Evolutionary conservation across 176 grass and related monocot genomes (phyloP).

Genomic region (Oryza officinalis): DNA sequence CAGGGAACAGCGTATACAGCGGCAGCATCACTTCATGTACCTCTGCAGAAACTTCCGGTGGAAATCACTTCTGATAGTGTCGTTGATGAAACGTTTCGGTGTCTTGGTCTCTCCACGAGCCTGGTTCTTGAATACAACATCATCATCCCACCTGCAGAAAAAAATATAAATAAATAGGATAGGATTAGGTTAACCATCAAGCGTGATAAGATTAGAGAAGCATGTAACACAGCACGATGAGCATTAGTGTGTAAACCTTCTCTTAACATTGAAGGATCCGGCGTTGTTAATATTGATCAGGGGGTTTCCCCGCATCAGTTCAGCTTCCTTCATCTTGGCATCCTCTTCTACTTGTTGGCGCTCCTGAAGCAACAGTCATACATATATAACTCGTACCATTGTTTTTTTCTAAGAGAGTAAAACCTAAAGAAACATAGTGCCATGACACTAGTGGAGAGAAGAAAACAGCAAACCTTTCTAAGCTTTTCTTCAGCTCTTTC

Average conservation of each 20-base stretch:
- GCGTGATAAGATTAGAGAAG: not conserved
- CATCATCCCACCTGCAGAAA: slow-evolving; percentile 77
- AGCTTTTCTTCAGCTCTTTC: slow-evolving; percentile 87
- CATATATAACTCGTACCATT: not conserved
- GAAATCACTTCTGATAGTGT: slow-evolving; percentile 95
- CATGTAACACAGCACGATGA: not conserved
- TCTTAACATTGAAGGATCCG: slow-evolving; percentile 83
- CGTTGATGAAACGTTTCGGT: slow-evolving; percentile 89
- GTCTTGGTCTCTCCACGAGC: slow-evolving; percentile 84
- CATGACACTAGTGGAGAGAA: not conserved
- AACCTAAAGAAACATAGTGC: not conserved
- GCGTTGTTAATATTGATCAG: slow-evolving; percentile 85
- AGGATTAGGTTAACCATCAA: slow-evolving; percentile 8
- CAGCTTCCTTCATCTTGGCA: slow-evolving; percentile 84
- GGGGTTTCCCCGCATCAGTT: slow-evolving; percentile 86
- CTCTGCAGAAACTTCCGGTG: slow-evolving; percentile 95
- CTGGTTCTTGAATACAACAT: slow-evolving; percentile 95
- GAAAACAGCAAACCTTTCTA: slow-evolving; percentile 58
- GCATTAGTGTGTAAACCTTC: slow-evolving; percentile 49
- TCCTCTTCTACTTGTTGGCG: slow-evolving; percentile 81
- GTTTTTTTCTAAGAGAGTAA: not conserved
- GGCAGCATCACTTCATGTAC: slow-evolving; percentile 82
- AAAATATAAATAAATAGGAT: not conserved
- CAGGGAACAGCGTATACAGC: not conserved
- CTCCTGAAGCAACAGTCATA: slow-evolving; percentile 47